Base-by-base conservation (phyloP, 2,329 filamentous ascomycete genomes). In the Chaetomium globosum region DNA sequence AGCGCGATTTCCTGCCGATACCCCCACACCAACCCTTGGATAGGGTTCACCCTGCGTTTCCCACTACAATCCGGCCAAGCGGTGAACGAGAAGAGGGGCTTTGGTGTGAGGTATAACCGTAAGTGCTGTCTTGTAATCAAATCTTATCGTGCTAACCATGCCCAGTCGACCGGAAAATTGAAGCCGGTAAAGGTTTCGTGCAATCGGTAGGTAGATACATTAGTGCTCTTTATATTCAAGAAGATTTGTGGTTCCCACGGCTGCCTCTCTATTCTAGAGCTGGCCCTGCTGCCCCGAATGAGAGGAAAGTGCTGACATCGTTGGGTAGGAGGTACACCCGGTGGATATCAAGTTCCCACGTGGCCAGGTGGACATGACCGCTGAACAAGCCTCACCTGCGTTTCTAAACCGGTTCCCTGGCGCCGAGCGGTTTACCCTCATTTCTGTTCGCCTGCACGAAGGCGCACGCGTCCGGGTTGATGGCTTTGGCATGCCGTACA, bases 401-500 rank as follows among this genome's bases (percentile, higher is more conserved):
- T 4, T 43, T 13, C 13, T 43, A 19, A 43, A 26, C 5, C 43
- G 43, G n/a, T 48, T 48, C n/a, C 48, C 48, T 13, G 23, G 21
- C 21, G 52, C 6, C 19, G 31, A 36, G 19, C 6, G n/a, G 13
- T 19, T 54, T 2, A 7, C 52, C 5, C 4, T 54, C 13, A 30
- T 33, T n/a, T 21, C 19, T 19, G 52, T 54, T 1, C 26, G 28
- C 1, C 19, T 54, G 4, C 7, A 5, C 1, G 28, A 21, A 5
- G 30, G 5, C 23, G 28, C 30, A 54, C 16, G 19, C 9, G 16
- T 54, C 6, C 7, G 16, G 31, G 52, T 36, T n/a, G 28, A 21
- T 5, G 52, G 52, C 30, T 54, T 36, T 21, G 52, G 52, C 51
- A 36, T 54, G 52, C 52, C 52, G 16, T 54, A 21, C 30, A 21